Conservation (phyloP, 257 asterid species). For the Nemophila menziesii region DNA sequence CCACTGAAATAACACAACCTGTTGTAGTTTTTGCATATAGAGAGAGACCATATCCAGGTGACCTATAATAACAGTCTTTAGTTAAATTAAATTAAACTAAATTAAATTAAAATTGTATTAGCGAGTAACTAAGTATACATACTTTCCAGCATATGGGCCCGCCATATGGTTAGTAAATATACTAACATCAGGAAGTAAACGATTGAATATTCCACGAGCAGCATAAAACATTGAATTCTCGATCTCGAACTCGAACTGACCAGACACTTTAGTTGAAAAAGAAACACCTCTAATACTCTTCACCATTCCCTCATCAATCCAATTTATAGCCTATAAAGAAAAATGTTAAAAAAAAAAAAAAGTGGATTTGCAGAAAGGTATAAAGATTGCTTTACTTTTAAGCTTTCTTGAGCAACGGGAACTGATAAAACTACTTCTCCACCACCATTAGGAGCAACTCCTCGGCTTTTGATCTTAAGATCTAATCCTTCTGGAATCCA, state of each 20-base stretch:
- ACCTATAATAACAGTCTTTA: constrained; percentile 36
- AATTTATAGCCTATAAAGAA: constrained; percentile 47
- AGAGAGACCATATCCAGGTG: constrained; percentile 89
- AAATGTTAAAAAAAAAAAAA: constrained; percentile 8
- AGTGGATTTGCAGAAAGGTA: neutral
- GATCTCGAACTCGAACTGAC: constrained; percentile 77
- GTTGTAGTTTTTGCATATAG: constrained; percentile 77
- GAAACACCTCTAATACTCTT: constrained; percentile 79
- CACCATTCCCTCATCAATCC: constrained; percentile 94
- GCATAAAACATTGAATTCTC: constrained; percentile 62
- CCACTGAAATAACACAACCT: constrained; percentile 71
- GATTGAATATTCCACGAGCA: constrained; percentile 82
- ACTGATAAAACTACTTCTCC: constrained; percentile 66
- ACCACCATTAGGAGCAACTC: constrained; percentile 87
- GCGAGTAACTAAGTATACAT: constrained; percentile 15
- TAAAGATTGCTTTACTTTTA: constrained; percentile 61
- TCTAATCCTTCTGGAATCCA: constrained; percentile 69
- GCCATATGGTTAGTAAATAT: constrained; percentile 76
- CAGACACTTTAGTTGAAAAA: constrained; percentile 77
- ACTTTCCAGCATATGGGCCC: constrained; percentile 74
- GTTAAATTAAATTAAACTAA: neutral
- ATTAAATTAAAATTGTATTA: neutral
- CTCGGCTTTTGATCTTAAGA: constrained; percentile 68
- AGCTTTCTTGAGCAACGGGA: constrained; percentile 49
- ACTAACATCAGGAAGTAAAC: constrained; percentile 68